Conservation (phyloP, 768 basidiomycete species). For the Russula earlei region DNA sequence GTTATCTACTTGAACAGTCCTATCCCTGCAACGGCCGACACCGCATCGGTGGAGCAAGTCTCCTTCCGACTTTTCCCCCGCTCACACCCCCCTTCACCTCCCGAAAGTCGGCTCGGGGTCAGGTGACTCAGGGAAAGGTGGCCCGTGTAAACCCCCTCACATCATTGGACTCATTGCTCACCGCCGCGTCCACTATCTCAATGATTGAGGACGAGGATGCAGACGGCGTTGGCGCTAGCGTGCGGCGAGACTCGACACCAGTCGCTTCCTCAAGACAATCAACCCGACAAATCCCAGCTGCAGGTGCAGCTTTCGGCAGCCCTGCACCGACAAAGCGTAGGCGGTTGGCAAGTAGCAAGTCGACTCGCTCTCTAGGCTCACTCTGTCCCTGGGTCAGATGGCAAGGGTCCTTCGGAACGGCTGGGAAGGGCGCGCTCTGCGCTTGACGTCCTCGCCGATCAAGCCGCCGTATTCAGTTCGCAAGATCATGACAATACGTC, state of each 20-base stretch:
- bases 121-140: slow-evolving; percentile 22
- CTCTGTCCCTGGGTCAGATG: neutral
- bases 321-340: slow-evolving; percentile 33
- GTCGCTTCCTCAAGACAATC: slow-evolving; percentile 9
- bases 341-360: slow-evolving; percentile 20
- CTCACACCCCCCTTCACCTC: slow-evolving; percentile 15
- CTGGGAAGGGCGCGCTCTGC: slow-evolving; percentile 26
- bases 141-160: slow-evolving; percentile 30
- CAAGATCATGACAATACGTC: slow-evolving; percentile 23
- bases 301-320: slow-evolving; percentile 25
- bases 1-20: slow-evolving; percentile 19
- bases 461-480: slow-evolving; percentile 44
- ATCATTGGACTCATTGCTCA: slow-evolving; percentile 50
- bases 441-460: slow-evolving; percentile 66
- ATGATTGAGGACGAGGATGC: slow-evolving; percentile 34
- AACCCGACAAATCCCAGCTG: slow-evolving; percentile 24
- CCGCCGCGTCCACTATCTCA: slow-evolving; percentile 41
- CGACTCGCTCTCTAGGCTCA: slow-evolving; percentile 1
- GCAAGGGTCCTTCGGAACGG: slow-evolving; percentile 1
- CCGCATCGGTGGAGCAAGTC: slow-evolving; percentile 4
- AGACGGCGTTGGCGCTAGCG: slow-evolving; percentile 5
- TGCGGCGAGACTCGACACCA: slow-evolving; percentile 18
- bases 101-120: slow-evolving; percentile 9
- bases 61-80: slow-evolving; percentile 21
- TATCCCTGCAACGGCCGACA: slow-evolving; percentile 7